A percentile compares a stretch with the other conserved stretches of the same genome.
phyloP scores from a whole-genome alignment of 2,329 filamentous ascomycete genomes.

The Fusarium solani-melongenae region DNA sequence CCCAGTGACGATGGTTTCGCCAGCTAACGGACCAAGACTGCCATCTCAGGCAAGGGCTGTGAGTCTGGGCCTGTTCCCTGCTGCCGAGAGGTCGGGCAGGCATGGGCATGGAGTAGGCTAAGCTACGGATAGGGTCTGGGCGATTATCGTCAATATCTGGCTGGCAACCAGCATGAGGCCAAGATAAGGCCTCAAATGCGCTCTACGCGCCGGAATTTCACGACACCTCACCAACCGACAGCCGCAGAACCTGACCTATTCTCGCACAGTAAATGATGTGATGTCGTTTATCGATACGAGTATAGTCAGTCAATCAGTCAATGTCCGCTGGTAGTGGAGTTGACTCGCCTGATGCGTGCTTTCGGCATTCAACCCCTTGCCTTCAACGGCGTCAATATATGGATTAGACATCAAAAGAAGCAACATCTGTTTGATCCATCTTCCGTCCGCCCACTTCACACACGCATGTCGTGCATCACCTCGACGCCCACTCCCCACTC shows the following conservation, averaged over 20 bases:
- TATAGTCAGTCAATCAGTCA: background rate
- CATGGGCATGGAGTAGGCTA: background rate
- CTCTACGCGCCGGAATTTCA: slow-evolving; percentile 14
- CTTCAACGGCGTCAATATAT: background rate
- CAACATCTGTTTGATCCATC: background rate
- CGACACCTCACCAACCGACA: background rate
- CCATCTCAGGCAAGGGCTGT: slow-evolving; percentile 10
- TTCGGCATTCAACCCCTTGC: background rate
- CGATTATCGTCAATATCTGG: background rate
- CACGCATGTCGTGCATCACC: slow-evolving; percentile 13
- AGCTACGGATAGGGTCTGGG: slow-evolving; percentile 3
- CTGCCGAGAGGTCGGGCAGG: background rate
- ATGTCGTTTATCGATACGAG: background rate
- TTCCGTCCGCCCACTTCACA: background rate
- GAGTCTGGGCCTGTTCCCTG: background rate
- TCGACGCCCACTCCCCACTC: slow-evolving; percentile 5
- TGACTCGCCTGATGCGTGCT: background rate
- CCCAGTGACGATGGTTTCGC: slow-evolving; percentile 1
- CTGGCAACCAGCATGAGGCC: background rate
- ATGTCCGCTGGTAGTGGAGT: background rate
- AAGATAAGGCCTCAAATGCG: slow-evolving; percentile 13
- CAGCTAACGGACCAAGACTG: slow-evolving; percentile 22
- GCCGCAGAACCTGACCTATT: background rate
- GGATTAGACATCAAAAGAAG: background rate
- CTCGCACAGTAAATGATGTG: background rate